Percentiles rank a stretch among this genome's conserved stretches.
Conservation (phyloP, 2,329 filamentous ascomycete species). For the Biscogniauxia marginata region DNA sequence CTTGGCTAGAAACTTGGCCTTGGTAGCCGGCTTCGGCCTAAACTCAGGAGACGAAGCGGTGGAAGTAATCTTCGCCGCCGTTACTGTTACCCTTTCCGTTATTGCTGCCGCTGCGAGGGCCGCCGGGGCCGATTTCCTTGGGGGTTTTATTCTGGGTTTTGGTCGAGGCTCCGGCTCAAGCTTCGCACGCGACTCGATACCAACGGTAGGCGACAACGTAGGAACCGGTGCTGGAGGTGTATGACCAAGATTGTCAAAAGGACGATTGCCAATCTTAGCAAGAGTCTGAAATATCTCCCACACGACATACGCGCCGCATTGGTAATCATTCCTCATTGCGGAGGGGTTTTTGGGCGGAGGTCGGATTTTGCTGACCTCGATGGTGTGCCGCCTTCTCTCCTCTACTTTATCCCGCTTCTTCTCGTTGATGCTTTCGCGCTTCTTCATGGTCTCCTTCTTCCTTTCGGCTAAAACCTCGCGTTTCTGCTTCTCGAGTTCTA, state of each 20-base stretch:
- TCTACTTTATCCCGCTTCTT: conserved; percentile 25
- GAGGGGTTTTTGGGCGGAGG: conserved; percentile 31
- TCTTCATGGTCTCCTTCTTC: conserved; percentile 25
- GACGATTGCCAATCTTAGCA: conserved; percentile 30
- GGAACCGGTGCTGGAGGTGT: conserved; percentile 36
- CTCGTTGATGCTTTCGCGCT: conserved; percentile 23
- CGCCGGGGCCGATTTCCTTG: conserved; percentile 42
- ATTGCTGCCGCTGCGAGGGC: conserved; percentile 19
- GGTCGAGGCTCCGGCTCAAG: background rate
- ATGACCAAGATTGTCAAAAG: conserved; percentile 33
- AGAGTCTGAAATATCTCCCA: conserved; percentile 33
- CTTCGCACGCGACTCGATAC: background rate
- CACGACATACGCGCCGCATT: conserved; percentile 32
- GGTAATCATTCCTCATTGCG: conserved; percentile 33
- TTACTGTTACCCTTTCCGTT: background rate
- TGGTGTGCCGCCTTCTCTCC: conserved; percentile 19
- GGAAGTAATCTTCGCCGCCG: conserved; percentile 4
- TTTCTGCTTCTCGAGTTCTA: conserved; percentile 41
- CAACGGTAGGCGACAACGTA: conserved; percentile 20
- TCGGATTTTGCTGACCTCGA: conserved; percentile 20
- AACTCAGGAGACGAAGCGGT: background rate
- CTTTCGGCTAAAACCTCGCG: conserved; percentile 33
- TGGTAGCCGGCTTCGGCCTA: conserved; percentile 4
- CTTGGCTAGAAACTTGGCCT: conserved; percentile 12
- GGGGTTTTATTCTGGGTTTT: conserved; percentile 29